Percentiles rank a stretch among this genome's conserved stretches.
phyloP scores from a whole-genome alignment of 2,329 filamentous ascomycete genomes.

The Microsporum canis region DNA sequence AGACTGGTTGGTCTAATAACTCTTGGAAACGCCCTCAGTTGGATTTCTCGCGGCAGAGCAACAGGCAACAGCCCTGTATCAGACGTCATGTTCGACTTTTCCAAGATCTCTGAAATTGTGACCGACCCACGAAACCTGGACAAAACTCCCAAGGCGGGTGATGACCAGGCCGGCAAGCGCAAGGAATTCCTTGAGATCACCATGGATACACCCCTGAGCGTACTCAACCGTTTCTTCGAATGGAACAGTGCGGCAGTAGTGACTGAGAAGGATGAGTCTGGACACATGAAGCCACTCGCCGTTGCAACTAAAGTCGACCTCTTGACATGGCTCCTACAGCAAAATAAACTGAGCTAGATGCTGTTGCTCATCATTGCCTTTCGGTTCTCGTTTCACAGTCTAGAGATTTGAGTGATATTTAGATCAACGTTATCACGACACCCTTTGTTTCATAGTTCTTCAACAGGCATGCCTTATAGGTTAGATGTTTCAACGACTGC shows the following conservation, averaged over 20 bases:
- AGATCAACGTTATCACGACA: background rate
- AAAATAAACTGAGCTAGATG: slow-evolving; percentile 25
- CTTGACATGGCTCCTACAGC: slow-evolving; percentile 78
- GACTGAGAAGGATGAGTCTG: slow-evolving; percentile 58
- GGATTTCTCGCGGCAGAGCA: slow-evolving; percentile 74
- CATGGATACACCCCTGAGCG: slow-evolving; percentile 68
- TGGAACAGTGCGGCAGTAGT: slow-evolving; percentile 97
- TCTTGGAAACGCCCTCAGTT: slow-evolving; percentile 84
- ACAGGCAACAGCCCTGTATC: slow-evolving; percentile 60
- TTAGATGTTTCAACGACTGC: slow-evolving; percentile 1
- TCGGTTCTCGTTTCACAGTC: background rate
- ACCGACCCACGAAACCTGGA: slow-evolving; percentile 65
- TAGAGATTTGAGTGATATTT: background rate
- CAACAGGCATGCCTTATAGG: slow-evolving; percentile 2
- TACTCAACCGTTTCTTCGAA: slow-evolving; percentile 86
- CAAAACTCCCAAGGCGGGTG: slow-evolving; percentile 21
- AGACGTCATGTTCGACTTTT: slow-evolving; percentile 96
- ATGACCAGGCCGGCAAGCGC: slow-evolving; percentile 22
- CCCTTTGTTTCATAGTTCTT: background rate
- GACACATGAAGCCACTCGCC: slow-evolving; percentile 64
- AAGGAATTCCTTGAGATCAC: slow-evolving; percentile 90
- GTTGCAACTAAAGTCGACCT: slow-evolving; percentile 96
- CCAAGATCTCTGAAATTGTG: slow-evolving; percentile 72
- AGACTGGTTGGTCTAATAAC: slow-evolving; percentile 87
- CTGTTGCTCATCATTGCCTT: background rate